Percentiles rank a stretch among this genome's conserved stretches.
Conservation (phyloP, 129 eudicot genomes). For the Lonicera japonica region DNA sequence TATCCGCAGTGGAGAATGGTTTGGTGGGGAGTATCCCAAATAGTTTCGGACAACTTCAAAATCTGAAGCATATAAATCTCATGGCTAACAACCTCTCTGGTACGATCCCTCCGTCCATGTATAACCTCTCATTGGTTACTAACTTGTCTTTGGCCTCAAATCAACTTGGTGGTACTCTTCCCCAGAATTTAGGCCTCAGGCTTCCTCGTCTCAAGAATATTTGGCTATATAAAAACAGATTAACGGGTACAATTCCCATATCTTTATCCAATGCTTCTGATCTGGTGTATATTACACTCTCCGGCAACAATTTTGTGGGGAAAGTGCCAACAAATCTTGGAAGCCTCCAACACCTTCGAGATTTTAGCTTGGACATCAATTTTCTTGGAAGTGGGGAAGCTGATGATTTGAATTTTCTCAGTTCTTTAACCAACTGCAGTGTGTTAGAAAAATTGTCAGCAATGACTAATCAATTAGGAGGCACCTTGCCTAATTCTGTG, state of each 20-base stretch:
- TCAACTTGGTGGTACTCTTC: background rate
- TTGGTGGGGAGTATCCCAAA: constrained; percentile 28
- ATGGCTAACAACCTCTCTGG: constrained; percentile 19
- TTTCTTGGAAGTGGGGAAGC: constrained; percentile 2
- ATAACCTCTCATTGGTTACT: background rate
- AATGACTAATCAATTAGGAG: background rate
- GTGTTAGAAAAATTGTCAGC: background rate
- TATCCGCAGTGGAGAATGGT: constrained; percentile 7
- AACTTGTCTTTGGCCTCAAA: background rate
- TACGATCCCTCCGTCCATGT: constrained; percentile 3
- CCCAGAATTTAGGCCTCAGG: too few relatives aligned
- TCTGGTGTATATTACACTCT: background rate
- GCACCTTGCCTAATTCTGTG: constrained; percentile 24
- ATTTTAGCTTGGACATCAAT: background rate
- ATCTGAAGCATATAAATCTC: constrained; percentile 1
- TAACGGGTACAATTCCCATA: too few relatives aligned
- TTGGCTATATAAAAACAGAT: too few relatives aligned
- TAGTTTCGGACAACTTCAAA: constrained; percentile 6
- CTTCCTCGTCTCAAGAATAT: too few relatives aligned
- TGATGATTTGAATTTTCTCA: background rate
- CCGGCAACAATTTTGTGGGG: background rate
- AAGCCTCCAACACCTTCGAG: background rate
- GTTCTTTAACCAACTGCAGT: constrained; percentile 12
- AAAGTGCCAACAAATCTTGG: background rate
- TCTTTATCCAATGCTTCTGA: too few relatives aligned